Conservation (phyloP, 2,329 filamentous ascomycete species). For the Corniculantispora saksenae region DNA sequence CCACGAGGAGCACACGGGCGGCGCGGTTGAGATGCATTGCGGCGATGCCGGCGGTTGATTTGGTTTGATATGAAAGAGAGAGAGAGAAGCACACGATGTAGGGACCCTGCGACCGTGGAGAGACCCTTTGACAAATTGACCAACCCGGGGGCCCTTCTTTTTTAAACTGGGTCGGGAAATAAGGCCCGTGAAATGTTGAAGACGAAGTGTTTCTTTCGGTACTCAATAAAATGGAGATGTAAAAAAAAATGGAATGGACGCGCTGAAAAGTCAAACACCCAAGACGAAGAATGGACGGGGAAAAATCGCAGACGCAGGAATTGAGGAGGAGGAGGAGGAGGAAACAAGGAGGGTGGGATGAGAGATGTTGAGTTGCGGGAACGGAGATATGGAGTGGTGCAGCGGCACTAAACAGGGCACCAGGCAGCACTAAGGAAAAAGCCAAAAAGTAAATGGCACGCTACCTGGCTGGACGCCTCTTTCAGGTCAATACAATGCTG, state of each 20-base stretch:
- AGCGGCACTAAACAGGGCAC: not conserved
- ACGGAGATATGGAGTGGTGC: constrained; percentile 11
- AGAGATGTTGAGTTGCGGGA: constrained; percentile 19
- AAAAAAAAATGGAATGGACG: not conserved
- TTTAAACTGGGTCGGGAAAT: constrained; percentile 16
- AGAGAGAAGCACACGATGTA: not conserved
- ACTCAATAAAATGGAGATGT: no score
- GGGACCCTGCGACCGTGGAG: constrained; percentile 9
- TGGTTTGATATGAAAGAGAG: not conserved
- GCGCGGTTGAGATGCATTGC: constrained; percentile 71
- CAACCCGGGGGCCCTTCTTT: not conserved
- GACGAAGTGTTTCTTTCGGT: not conserved
- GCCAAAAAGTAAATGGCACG: not conserved
- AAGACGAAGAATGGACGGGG: not conserved
- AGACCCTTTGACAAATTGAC: not conserved
- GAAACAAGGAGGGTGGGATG: not conserved
- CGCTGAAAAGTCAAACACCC: not conserved
- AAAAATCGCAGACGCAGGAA: not conserved
- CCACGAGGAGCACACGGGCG: constrained; percentile 90
- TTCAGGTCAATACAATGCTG: no score
- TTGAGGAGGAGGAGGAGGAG: not conserved
- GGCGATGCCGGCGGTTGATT: not conserved
- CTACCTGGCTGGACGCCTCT: not conserved
- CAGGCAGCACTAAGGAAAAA: not conserved
- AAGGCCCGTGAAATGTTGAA: not conserved